Base-by-base conservation (phyloP, 2,329 filamentous ascomycete genomes). In the Sphaerulina vaccinii region DNA sequence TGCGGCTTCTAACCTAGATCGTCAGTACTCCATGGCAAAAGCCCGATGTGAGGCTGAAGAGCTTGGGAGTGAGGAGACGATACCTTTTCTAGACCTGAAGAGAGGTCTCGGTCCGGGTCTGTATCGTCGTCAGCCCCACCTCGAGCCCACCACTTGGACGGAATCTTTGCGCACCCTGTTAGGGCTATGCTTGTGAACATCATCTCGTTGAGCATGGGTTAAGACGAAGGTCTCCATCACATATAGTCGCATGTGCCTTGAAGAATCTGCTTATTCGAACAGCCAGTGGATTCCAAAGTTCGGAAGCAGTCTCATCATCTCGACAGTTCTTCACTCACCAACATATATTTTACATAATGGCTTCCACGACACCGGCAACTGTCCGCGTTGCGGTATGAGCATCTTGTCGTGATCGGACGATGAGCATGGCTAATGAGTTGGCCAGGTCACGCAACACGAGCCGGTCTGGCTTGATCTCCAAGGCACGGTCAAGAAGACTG, bases 391-490 rank as follows among this genome's bases (percentile, higher is more conserved):
- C 58, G 27, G 58, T 60, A 51, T 38, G 37, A 46, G 13, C 16
- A 11, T 18, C 9, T 16, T n/a, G 16, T 21, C 10, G 18, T 13
- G 16, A 18, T 19, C 19, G 13, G 16, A 22, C 8, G 8, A 18
- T 2, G 1, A 5, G 3, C 7, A 21, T 22, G 5, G 16, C 18
- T 39, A 13, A 18, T 37, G 35, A 42, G 24, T 13, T 74, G 80
- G 4, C 78, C 75, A 22, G 78, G 55, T 78, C 10, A 75, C 79
- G 0, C 81, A 85, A 61, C 75, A 77, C 5, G 82, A 85, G 64
- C 80, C 82, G 0, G 74, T 71, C 1, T 85, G 81, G 81, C 71
- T 85, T 6, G 78, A 86, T 59, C 73, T 85, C 2, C 68, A 75
- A 6, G 76, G 65, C 0, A 72, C 75, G 1, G 76, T 85, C 1